phyloP scores from a whole-genome alignment of 1,284 basidiomycete genomes.

The Ganoderma lucidum region DNA sequence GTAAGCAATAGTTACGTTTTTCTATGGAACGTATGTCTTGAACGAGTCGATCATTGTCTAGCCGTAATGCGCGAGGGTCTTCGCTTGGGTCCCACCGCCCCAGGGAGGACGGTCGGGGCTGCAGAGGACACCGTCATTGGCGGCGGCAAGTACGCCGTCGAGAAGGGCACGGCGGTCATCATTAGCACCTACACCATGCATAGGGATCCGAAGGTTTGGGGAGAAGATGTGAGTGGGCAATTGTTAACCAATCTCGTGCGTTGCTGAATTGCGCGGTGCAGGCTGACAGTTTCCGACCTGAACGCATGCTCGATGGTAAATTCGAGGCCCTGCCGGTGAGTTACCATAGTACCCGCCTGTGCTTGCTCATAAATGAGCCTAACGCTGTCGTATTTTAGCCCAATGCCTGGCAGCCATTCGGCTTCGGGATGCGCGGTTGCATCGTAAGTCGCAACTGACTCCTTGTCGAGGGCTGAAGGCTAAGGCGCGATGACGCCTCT shows the following conservation, averaged over 20 bases:
- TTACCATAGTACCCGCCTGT: no score
- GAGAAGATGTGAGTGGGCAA: conserved; percentile 50
- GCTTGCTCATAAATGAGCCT: no score
- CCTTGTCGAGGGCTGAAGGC: not conserved
- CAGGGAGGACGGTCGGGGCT: conserved; percentile 44
- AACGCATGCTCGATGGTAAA: conserved; percentile 56
- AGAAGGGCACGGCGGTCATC: conserved; percentile 43
- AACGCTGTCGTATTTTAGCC: conserved; percentile 32
- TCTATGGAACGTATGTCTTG: not conserved
- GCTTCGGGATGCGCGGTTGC: conserved; percentile 50
- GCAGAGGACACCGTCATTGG: conserved; percentile 46
- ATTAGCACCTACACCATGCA: conserved; percentile 48
- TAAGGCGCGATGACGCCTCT: not conserved
- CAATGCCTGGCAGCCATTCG: conserved; percentile 56
- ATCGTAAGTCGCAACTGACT: conserved; percentile 39
- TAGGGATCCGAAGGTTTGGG: conserved; percentile 55
- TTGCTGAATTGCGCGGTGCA: conserved; percentile 16
- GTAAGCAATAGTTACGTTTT: conserved; percentile 32
- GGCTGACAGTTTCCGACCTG: conserved; percentile 51
- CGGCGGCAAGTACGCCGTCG: conserved; percentile 48
- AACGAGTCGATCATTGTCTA: conserved; percentile 14
- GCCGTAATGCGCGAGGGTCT: conserved; percentile 58
- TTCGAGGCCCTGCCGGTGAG: conserved; percentile 51
- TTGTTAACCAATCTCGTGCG: not conserved
- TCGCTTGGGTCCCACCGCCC: conserved; percentile 51